Evolutionary conservation across 2,329 filamentous ascomycete species (phyloP).

Genomic region (Drechslera avenae): DNA sequence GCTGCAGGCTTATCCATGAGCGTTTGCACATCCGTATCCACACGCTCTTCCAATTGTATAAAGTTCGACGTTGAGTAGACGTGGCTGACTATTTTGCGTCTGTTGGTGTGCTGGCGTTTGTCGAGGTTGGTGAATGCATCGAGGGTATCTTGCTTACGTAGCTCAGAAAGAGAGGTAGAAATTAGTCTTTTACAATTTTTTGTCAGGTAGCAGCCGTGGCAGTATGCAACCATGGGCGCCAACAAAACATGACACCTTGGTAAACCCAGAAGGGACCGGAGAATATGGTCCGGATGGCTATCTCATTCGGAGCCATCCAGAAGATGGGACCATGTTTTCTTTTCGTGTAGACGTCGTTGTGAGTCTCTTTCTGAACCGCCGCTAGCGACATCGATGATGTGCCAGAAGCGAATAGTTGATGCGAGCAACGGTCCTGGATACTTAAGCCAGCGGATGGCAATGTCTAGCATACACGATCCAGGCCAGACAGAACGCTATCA

Average conservation of each 20-base stretch:
- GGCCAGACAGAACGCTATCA: background rate
- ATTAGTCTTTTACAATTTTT: no score
- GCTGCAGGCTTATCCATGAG: background rate
- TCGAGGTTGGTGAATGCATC: conserved; percentile 10
- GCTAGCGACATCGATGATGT: background rate
- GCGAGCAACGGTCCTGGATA: conserved; percentile 11
- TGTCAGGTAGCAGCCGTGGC: no score
- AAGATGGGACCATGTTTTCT: conserved; percentile 1
- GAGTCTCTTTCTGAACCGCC: conserved; percentile 1
- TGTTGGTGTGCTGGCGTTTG: conserved; percentile 5
- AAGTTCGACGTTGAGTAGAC: conserved; percentile 14
- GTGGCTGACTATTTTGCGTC: conserved; percentile 9
- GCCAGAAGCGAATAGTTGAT: conserved; percentile 4
- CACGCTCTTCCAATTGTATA: background rate
- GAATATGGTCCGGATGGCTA: conserved; percentile 7
- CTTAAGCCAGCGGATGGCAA: conserved; percentile 2
- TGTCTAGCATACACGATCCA: background rate
- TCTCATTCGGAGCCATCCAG: conserved; percentile 11
- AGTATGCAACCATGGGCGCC: no score
- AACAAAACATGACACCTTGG: no score
- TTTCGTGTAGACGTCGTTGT: background rate
- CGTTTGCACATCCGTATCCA: conserved; percentile 1
- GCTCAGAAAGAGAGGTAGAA: conserved; percentile 9
- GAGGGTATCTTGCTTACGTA: conserved; percentile 2
- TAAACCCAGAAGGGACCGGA: background rate